Base-by-base conservation (phyloP, 2,329 filamentous ascomycete genomes). In the Dissoconium aciculare region DNA sequence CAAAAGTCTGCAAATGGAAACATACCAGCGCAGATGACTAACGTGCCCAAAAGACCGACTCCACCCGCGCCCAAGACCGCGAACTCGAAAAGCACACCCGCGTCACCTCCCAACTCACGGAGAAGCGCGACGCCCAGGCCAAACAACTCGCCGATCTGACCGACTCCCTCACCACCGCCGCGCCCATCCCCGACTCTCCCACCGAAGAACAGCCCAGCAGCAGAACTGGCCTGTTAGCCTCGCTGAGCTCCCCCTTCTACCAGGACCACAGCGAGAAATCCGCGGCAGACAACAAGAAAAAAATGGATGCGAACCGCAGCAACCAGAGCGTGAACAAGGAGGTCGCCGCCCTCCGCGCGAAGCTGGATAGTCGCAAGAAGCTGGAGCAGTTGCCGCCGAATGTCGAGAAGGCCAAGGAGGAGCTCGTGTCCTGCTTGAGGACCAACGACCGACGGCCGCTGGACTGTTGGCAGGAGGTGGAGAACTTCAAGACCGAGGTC, bases 401-500 rank as follows among this genome's bases (percentile, higher is more conserved):
- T 30, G 73, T 93, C 28, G 74, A 82, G 57, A 68, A 65, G 52
- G 81, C 84, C 12, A 78, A 83, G 56, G 64, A 71, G 44, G 72
- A 76, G 36, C 74, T 94, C 33, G 71, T 89, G 40, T 68, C 70
- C 46, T 95, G 87, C 55, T 63, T 95, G 63, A 66, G 79, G 39
- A 67, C 77, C 50, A 77, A 94, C 56, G 85, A 94, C 58, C 68
- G 83, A 41, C 70, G 83, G 55, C 85, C 87, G 53, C 63, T 94
- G 52, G 81, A 94, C 63, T 95, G 87, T 68, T 94, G 81, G 79
- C 69, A 75, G 58, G 84, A 94, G 69, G 83, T 94, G 14, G 78
- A 91, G 62, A 66, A 65, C 12, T 95, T 95, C 58, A 92, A 85
- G 71, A 69, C 70, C 47, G 82, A 92, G 66, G 85, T 95, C 30